phyloP scores from a whole-genome alignment of 768 basidiomycete species.

The Tephrocybe sp. region DNA sequence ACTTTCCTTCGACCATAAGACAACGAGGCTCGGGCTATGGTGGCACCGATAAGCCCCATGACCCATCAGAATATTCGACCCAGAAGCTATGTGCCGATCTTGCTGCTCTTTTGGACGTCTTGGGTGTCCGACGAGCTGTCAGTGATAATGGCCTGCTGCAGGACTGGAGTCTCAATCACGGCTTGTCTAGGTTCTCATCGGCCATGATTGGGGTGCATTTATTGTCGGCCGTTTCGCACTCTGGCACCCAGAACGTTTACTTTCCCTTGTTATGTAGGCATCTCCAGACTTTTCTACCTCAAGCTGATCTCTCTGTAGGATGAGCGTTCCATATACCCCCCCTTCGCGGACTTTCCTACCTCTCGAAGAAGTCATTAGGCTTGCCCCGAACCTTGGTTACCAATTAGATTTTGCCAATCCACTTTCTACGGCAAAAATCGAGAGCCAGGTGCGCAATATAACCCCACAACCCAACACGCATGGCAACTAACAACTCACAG shows the following conservation, averaged over 20 bases:
- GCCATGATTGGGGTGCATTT: conserved; percentile 80
- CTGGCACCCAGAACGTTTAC: conserved; percentile 65
- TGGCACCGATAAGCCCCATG: conserved; percentile 57
- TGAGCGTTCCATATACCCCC: conserved; percentile 68
- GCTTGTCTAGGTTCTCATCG: conserved; percentile 53
- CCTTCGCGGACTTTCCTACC: conserved; percentile 49
- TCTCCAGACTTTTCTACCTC: not conserved
- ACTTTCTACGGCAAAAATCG: conserved; percentile 51
- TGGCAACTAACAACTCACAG: conserved; percentile 22
- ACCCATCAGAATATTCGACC: conserved; percentile 53
- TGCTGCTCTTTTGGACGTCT: conserved; percentile 57
- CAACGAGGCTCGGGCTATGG: conserved; percentile 49
- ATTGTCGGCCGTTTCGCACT: conserved; percentile 65
- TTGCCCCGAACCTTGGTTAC: conserved; percentile 60
- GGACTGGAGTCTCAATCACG: not conserved
- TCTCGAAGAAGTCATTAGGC: conserved; percentile 47
- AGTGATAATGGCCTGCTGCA: conserved; percentile 22
- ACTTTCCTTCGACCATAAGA: too few species aligned
- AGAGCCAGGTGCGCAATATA: conserved; percentile 45
- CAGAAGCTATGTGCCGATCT: conserved; percentile 62
- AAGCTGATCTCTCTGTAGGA: conserved; percentile 31
- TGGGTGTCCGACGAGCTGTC: conserved; percentile 54
- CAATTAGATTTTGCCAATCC: conserved; percentile 63
- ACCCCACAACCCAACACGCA: conserved; percentile 26
- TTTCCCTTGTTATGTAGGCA: conserved; percentile 56